Base-by-base conservation (phyloP, 2,329 filamentous ascomycete species). In the Lasiodiplodia hormozganensis region DNA sequence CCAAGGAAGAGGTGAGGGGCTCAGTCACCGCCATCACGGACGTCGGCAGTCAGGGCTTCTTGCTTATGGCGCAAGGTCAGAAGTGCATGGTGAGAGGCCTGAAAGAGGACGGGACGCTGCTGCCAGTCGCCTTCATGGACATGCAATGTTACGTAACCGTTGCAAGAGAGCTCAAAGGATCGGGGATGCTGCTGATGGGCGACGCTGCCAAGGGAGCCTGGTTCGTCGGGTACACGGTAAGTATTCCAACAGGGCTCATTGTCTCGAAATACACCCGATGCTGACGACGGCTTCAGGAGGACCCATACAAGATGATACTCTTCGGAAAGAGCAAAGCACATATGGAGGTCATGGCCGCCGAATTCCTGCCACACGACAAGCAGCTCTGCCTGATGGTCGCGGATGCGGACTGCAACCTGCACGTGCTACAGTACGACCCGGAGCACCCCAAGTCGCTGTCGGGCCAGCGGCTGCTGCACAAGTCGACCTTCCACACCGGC, bases 81-180 rank as follows among this genome's bases (percentile, higher is more conserved):
- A 99, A 99, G 80, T 95, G 94, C 78, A 96, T 99, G 92, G 94
- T 99, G 1, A 87, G 96, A 69, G 96, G 96, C 51, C 85, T 99
- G 3, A 97, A 97, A 78, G 96, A 99, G 79, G 96, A 99, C 76
- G 93, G 94, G 0, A 94, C 92, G 1, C 86, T 98, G 65, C 85
- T 98, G 0, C 96, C 96, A 0, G 95, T 99, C 3, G 96, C 96
- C 0, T 99, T 99, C 76, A 92, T 99, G 85, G 96, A 99, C 76
- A 96, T 97, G 89, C 96, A 93, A 81, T 96, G 92, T 79, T 96
- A 97, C 75, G 93, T 97, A 14, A 92, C 90, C 2, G 89, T 91
- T n/a, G 87, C 93, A 66, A 96, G 94, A 76, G 92, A 93, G 74
- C 85, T 99, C 21, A 89, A 89, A 3, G 89, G 91, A 1, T 96